Evolutionary conservation across 345 rosid species (phyloP).

Genomic region (Hibiscus trionum): DNA sequence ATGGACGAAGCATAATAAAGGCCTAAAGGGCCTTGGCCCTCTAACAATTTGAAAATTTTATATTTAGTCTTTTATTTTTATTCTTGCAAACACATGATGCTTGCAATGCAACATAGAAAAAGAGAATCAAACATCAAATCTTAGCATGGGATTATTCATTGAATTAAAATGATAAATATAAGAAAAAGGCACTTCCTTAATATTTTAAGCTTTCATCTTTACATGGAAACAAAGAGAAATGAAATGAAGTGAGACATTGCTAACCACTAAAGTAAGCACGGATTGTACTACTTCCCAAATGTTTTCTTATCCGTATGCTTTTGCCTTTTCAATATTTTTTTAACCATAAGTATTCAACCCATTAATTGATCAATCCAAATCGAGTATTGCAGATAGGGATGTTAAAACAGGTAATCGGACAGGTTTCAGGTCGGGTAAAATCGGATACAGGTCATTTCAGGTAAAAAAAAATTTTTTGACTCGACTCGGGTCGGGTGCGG

Average conservation of each 20-base stretch:
- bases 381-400: too few species aligned
- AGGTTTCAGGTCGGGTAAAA: too few species aligned
- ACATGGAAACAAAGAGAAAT: background rate
- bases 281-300: background rate
- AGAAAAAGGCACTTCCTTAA: background rate
- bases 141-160: background rate
- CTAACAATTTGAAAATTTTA: too few species aligned
- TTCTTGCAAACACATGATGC: background rate
- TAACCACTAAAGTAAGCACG: slow-evolving; percentile 9
- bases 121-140: slow-evolving; percentile 7
- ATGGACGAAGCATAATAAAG: too few species aligned
- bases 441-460: too few species aligned
- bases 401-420: too few species aligned
- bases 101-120: background rate
- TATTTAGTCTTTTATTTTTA: too few species aligned
- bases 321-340: background rate
- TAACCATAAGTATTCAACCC: too few species aligned
- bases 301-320: background rate
- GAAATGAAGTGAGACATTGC: background rate
- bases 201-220: slow-evolving; percentile 1
- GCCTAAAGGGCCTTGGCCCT: too few species aligned
- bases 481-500: too few species aligned
- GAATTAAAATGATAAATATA: background rate
- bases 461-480: too few species aligned
- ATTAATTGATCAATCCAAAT: too few species aligned